Conservation (phyloP, 768 basidiomycete species). For the Dacryopinax spathularia region DNA sequence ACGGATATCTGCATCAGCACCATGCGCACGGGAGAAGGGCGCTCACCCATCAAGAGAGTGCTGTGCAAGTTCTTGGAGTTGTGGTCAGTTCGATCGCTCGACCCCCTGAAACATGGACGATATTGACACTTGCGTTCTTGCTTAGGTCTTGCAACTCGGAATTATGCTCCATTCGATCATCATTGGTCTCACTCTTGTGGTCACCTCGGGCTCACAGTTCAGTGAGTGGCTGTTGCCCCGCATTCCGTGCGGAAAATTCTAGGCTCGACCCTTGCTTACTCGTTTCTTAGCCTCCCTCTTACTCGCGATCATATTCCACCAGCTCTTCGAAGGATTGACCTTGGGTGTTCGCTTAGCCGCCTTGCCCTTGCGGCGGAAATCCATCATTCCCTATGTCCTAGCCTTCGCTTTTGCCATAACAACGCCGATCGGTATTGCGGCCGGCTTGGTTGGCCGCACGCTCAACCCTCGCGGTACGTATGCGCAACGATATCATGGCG, state of each 20-base stretch:
- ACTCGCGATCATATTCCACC: slow-evolving; percentile 65
- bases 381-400: slow-evolving; percentile 15
- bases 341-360: slow-evolving; percentile 66
- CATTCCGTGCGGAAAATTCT: background rate
- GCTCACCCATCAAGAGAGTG: slow-evolving; percentile 5
- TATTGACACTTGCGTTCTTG: background rate
- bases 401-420: slow-evolving; percentile 38
- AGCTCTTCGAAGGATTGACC: slow-evolving; percentile 71
- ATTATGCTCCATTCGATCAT: slow-evolving; percentile 77
- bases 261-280: background rate
- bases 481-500: slow-evolving; percentile 6
- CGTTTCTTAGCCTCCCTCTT: slow-evolving; percentile 44
- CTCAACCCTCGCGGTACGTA: slow-evolving; percentile 23
- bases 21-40: slow-evolving; percentile 7
- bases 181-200: slow-evolving; percentile 62
- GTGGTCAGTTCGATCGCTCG: slow-evolving; percentile 34
- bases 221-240: slow-evolving; percentile 31
- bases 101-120: background rate
- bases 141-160: slow-evolving; percentile 61
- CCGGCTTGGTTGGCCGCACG: slow-evolving; percentile 34
- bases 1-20: slow-evolving; percentile 11
- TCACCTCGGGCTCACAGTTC: slow-evolving; percentile 56
- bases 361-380: slow-evolving; percentile 28
- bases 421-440: slow-evolving; percentile 51
- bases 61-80: slow-evolving; percentile 52